phyloP scores from a whole-genome alignment of 345 rosid genomes.

The Crucihimalaya himalaica region DNA sequence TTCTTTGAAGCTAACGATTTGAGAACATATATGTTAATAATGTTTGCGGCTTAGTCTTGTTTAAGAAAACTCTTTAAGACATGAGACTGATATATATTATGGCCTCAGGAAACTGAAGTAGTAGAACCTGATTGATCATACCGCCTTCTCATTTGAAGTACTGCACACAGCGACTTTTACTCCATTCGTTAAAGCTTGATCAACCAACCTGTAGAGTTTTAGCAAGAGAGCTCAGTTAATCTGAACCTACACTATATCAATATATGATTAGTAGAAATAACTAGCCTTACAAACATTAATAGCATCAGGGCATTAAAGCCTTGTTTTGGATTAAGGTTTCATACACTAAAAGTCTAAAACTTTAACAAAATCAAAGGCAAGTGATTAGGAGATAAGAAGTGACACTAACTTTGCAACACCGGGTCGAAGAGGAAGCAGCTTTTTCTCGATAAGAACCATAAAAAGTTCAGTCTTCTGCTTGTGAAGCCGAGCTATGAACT shows the following conservation, averaged over 20 bases:
- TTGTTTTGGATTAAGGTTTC: neutral
- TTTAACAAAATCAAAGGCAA: neutral
- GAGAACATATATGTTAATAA: neutral
- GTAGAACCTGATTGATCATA: slow-evolving; percentile 71
- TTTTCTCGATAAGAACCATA: slow-evolving; percentile 89
- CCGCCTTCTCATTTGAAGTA: slow-evolving; percentile 99
- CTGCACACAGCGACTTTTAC: slow-evolving; percentile 93
- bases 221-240: slow-evolving; percentile 3
- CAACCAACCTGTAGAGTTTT: slow-evolving; percentile 62
- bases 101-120: slow-evolving; percentile 35
- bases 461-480: slow-evolving; percentile 84
- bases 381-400: neutral
- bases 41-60: neutral
- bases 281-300: neutral
- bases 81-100: neutral
- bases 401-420: slow-evolving; percentile 80
- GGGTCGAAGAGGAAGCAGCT: slow-evolving; percentile 83
- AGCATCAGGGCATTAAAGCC: neutral
- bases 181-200: slow-evolving; percentile 84
- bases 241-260: neutral
- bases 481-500: slow-evolving; percentile 86
- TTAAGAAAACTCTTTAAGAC: neutral
- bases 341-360: neutral
- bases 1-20: neutral
- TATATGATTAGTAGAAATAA: neutral